Evolutionary conservation across 176 grass and related monocot species (phyloP), one percentile per base, ranked within the genome.

Genomic region (Carex littledalei): DNA sequence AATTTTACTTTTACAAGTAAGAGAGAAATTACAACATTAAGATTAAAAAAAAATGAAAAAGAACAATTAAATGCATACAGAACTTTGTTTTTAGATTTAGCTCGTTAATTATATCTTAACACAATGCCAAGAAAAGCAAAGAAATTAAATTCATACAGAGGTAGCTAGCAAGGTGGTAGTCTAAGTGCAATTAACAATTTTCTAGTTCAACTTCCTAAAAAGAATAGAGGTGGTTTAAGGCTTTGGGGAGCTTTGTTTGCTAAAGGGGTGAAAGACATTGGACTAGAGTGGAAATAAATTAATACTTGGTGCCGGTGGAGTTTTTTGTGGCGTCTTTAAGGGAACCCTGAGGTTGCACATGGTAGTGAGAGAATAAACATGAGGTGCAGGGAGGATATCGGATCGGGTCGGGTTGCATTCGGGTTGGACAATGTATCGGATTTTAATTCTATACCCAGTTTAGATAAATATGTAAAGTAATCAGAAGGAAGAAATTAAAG

Each of bases 301-400:
- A 79, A 78, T 63, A 53, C 12, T 31, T 86, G 68, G 53, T 77
- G 69, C 56, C 39, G 80, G 41, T 85, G 82, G 87, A 89, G 83
- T 52, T 81, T 89, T n/a, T 81, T 57, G 65, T 81, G 50, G 83
- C 82, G 34, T 16, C 67, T 39, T 39, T 39, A 39, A 39, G 37
- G 37, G 37, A 39, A 39, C 45, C 21, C 35, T 78, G 45, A 64
- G 59, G 20, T 10, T 83, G 81, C 81, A 83, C 81, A 83, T 83
- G 74, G 84, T 65, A 55, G 0, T 26, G 3, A 73, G 45, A 52
- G 31, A 67, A 67, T 37, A 14, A 1, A 67, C 12, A 67, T 67
- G 32, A 5, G 26, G 26, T 26, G 26, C 26, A 35, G 29, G 29
- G 64, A 35, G 26, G 1, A 6, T 67, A 67, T 14, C 66, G 14